phyloP scores from a whole-genome alignment of 2,329 filamentous ascomycete species.

The Cadophora malorum region DNA sequence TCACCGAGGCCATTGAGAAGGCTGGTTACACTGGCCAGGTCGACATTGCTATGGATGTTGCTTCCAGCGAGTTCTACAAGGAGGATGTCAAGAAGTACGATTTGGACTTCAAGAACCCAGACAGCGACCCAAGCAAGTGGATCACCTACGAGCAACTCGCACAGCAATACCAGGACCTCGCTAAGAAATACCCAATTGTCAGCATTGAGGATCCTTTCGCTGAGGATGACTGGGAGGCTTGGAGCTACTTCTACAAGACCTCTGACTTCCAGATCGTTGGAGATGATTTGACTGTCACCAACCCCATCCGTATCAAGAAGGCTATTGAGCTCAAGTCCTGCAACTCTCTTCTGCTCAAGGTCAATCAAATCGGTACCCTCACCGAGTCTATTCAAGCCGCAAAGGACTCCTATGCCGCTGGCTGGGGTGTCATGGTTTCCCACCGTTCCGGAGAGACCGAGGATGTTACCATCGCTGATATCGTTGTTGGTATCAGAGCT shows the following conservation, averaged over 20 bases:
- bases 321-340: constrained; percentile 98
- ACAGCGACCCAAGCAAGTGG: constrained; percentile 96
- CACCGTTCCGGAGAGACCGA: constrained; percentile 99
- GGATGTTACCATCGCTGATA: constrained; percentile 98
- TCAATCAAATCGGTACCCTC: constrained; percentile 99
- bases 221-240: constrained; percentile 99
- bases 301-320: constrained; percentile 99
- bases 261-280: constrained; percentile 98
- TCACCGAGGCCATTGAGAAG: constrained; percentile 91
- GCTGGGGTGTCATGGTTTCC: constrained; percentile 99
- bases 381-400: constrained; percentile 99
- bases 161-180: constrained; percentile 84
- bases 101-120: constrained; percentile 99
- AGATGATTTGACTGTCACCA: constrained; percentile 98
- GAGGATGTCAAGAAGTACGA: constrained; percentile 98
- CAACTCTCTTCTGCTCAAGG: constrained; percentile 98
- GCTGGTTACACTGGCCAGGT: constrained; percentile 96
- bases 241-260: constrained; percentile 99
- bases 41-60: constrained; percentile 99
- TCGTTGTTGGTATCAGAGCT: constrained; percentile 93
- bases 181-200: constrained; percentile 97
- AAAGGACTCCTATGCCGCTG: constrained; percentile 95
- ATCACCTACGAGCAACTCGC: constrained; percentile 98
- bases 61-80: constrained; percentile 99
- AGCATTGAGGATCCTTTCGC: constrained; percentile 99